Base-by-base conservation (phyloP, 768 basidiomycete genomes). In the Pleurotus salmoneostramineus region DNA sequence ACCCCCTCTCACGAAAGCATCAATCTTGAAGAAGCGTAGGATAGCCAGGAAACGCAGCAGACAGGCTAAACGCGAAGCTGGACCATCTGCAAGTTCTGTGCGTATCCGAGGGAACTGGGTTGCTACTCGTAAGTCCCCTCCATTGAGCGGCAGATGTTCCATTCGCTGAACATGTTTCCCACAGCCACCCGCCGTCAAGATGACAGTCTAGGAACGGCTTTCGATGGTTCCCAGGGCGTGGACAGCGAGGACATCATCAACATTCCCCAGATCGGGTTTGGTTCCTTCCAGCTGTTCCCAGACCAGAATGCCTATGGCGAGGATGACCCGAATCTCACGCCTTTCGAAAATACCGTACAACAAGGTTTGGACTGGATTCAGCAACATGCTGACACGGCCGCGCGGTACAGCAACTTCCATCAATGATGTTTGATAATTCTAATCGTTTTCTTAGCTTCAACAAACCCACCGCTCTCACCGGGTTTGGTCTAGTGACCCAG, bases 221-320 rank as follows among this genome's bases (percentile, higher is more conserved):
- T 81, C 58, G 82, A 89, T 64, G 87, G 88, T 0, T 76, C 83
- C n/a, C 72, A 73, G 35, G 86, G 86, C 35, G 83, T 88, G 15
- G 87, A 89, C 65, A 82, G 79, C 56, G 81, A 85, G 62, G 87
- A 88, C 60, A 84, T 89, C 51, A 60, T 77, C 56, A 81, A 69
- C 60, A 83, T 84, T 57, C 82, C 82, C 0, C 42, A 78, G 8
- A 81, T 89, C 59, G 80, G 77, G 5, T 87, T 85, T 62, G 71
- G 76, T 34, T 74, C 82, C 14, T 86, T 86, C 76, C 84, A 82
- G 58, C 61, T 87, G 27, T 88, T 88, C 77, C 87, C 88, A 15
- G 85, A 89, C 64, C 88, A 89, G 66, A 77, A 82, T 59, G 65
- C 69, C 37, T 88, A 87, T 62, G 79, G 71, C 33, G 58, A 75